These are phyloP conservation scores for Sparassis latifolia DNA, from an alignment of 1,284 basidiomycete species.

Conservation along the genomic window DNA sequence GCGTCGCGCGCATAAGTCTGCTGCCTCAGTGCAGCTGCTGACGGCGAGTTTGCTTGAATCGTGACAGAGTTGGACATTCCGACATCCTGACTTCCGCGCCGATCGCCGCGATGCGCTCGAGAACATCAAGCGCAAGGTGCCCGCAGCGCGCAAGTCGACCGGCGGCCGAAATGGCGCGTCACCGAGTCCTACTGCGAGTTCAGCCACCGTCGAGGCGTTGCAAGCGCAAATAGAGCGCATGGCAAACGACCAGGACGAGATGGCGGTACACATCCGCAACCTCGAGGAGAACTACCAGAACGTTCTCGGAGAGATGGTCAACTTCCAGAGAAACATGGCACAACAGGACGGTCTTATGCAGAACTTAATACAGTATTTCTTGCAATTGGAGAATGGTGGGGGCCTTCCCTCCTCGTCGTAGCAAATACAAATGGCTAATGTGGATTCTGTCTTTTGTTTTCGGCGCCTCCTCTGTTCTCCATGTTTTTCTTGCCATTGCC, in stretches of 20 bases:
- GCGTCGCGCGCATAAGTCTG: conserved; percentile 20
- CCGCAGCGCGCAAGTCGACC: conserved; percentile 56
- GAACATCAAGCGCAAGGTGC: conserved; percentile 92
- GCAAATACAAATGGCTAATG: conserved; percentile 18
- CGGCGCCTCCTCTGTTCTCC: neutral
- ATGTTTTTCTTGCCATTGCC: too few species aligned
- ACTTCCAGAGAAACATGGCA: conserved; percentile 78
- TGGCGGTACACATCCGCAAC: conserved; percentile 52
- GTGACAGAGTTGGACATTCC: conserved; percentile 87
- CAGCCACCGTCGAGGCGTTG: conserved; percentile 31
- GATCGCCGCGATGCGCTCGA: conserved; percentile 83
- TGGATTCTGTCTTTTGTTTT: conserved; percentile 13
- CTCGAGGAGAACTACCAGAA: conserved; percentile 74
- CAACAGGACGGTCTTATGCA: conserved; percentile 85
- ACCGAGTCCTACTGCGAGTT: conserved; percentile 17
- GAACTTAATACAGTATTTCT: conserved; percentile 74
- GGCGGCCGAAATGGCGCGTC: conserved; percentile 24
- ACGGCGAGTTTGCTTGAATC: neutral
- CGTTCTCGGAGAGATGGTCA: conserved; percentile 77
- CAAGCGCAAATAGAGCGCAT: conserved; percentile 48
- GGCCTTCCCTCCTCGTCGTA: conserved; percentile 21
- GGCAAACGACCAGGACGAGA: conserved; percentile 49
- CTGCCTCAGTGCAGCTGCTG: neutral
- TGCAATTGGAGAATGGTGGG: conserved; percentile 63
- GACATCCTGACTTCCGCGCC: conserved; percentile 90